Evolutionary conservation across 495 filamentous ascomycete genomes (phyloP), one percentile per base, ranked within the genome.

Genomic region (Bacidia gigantensis): DNA sequence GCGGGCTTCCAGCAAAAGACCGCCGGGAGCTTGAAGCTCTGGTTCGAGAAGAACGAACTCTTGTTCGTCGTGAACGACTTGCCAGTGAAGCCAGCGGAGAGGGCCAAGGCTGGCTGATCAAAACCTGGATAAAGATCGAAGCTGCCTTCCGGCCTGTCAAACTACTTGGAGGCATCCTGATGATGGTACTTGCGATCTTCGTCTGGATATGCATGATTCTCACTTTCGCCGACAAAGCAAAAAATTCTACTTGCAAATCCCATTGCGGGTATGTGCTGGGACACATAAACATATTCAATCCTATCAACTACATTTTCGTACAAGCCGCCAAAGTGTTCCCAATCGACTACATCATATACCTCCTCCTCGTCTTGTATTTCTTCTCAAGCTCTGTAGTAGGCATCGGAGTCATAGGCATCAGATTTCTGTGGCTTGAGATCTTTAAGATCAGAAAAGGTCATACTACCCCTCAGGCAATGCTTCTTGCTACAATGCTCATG

Each of bases 251-350:
- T 56, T 98, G 92, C 79, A 88, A 89, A 64, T 72, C 79, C 50
- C 79, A 79, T 59, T 98, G 92, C 66, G 92, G 92, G 32, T 98
- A 95, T 67, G 83, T 97, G 49, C 79, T 97, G n/a, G 84, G 81
- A 25, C 80, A 88, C 56, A 83, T 90, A 64, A 86, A 90, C 62
- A 78, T 95, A 52, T 95, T 95, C 72, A 90, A 97, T 64, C 93
- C 92, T 1, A 70, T 95, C 58, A 97, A 98, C 70, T 93, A 81
- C 78, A 72, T 92, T 39, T 83, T 98, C 51, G 82, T 94, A 49
- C 74, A 82, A 63, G 79, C 88, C 2, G 80, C 87, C 51, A 83
- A 79, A 57, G 78, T 84, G 10, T 97, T 96, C 67, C 92, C 92
- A 0, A 74, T 95, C 51, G 92, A 98, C 66, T 97, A 97, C 63